Evolutionary conservation across 495 filamentous ascomycete species (phyloP).

Genomic region (Aspergillus hancockii): DNA sequence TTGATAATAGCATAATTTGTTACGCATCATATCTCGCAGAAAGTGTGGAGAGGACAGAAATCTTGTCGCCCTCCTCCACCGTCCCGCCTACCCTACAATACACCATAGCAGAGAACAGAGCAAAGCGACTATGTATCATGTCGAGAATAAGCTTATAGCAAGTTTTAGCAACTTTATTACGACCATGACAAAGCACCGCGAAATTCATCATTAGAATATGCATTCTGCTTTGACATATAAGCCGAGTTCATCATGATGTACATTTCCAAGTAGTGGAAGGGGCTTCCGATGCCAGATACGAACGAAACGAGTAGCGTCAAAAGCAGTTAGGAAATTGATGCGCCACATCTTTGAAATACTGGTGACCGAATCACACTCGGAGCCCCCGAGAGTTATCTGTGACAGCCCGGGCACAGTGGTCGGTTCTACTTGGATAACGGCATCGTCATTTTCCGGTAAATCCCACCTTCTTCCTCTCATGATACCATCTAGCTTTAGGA

Average conservation of each 20-base stretch:
- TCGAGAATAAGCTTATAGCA: too few species aligned
- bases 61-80: too few species aligned
- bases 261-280: background rate
- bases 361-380: background rate
- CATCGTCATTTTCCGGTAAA: background rate
- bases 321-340: background rate
- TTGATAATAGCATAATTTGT: background rate
- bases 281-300: background rate
- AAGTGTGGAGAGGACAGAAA: background rate
- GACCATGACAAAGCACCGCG: background rate
- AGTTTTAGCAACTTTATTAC: too few species aligned
- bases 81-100: too few species aligned
- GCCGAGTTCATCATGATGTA: background rate
- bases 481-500: constrained; percentile 1
- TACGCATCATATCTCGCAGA: background rate
- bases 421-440: background rate
- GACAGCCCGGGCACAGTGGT: background rate
- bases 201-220: background rate
- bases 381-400: background rate
- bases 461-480: background rate
- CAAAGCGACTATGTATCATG: too few species aligned
- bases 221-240: background rate
- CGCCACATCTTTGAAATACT: background rate
- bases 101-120: too few species aligned
- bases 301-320: background rate